Base-by-base conservation (phyloP, 140 eudicot species). In the Stevia rebaudiana region DNA sequence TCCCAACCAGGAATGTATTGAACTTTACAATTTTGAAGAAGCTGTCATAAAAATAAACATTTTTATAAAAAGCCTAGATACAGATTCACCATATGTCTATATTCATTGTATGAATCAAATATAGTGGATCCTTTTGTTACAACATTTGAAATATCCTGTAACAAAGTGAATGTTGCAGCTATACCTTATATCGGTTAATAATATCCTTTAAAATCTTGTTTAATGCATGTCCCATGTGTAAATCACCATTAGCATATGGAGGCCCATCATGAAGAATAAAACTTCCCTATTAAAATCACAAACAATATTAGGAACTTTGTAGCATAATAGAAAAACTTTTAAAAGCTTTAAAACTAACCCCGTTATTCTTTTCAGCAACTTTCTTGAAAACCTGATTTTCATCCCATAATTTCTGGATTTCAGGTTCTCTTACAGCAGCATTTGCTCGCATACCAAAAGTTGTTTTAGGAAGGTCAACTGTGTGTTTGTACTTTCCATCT, bases 221-320 rank as follows among this genome's bases (percentile, higher is more conserved):
- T 35, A 92, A 64, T 21, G 99, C 99, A 92, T 92, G 99, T 16
- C 99, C 97, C 69, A 92, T 92, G 80, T 92, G 99, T 57, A 92
- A 74, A 79, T 92, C 99, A 56, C 99, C 99, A 74, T 92, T 92
- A 65, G 97, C 99, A 80, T 92, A 88, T 47, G 99, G 99, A 75
- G 99, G 99, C 3, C 99, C 99, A 77, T 92, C 97, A 69, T 92
- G 99, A 70, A 92, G 92, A 51, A 83, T 68, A 62, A 92, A 92
- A 63, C 74, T 85, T 67, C 79, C 96, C 98, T 92, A 80, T 65
- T 68, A 65, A 62, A 55, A 66, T 1, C 8, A 54, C 47, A 56
- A 51, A 46, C 28, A 54, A 61, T 23, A 69, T 78, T 52, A 82
- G 5, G 17, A 37, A 78, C 47, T n/a, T 31, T 6, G 66, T 49